Base-by-base conservation (phyloP, 164 flowering plant species). In the Chimonanthus salicifolius region DNA sequence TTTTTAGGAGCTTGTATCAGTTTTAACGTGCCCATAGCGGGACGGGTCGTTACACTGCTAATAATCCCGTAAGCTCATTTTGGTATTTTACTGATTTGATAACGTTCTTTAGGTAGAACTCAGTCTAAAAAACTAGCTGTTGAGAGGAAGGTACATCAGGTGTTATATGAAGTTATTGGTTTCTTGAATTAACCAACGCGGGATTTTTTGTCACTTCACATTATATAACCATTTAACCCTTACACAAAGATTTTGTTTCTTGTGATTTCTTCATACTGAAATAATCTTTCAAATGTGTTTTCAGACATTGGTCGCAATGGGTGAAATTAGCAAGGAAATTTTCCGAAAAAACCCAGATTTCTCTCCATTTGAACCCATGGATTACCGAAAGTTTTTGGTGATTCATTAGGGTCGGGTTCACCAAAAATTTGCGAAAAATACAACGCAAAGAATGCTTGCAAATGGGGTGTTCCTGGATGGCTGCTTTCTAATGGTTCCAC, bases 401-500 rank as follows among this genome's bases (percentile, higher is more conserved):
- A 73, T 84, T 84, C 87, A 3, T 3, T 82, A 11, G 87, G 87
- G 20, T 82, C 85, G 0, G 83, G 87, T 6, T 58, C 81, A 11
- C 60, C 71, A 2, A 78, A 74, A 62, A 47, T 4, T 0, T 69
- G 71, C 21, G 47, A 67, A 47, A 78, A 78, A 54, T 82, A 75
- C 67, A 66, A 49, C 45, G 80, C 85, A 2, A 50, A 58, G 4
- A n/a, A 4, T 2, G 85, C 82, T n/a, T 62, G 85, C 21, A 80
- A 77, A 6, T 84, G 87, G 87, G 82, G 83, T 7, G 11, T 77
- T 33, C 50, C 80, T 44, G 82, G 80, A 13, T 84, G 84, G 84
- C 47, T 78, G 46, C 44, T 63, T 10, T 68, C 21, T 5, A 44
- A 67, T 2, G 82, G 83, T 62, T 71, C 78, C 2, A 54, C 71